Base-by-base conservation (phyloP, 108 stramenopile species). In the Craspedostauros australis region DNA sequence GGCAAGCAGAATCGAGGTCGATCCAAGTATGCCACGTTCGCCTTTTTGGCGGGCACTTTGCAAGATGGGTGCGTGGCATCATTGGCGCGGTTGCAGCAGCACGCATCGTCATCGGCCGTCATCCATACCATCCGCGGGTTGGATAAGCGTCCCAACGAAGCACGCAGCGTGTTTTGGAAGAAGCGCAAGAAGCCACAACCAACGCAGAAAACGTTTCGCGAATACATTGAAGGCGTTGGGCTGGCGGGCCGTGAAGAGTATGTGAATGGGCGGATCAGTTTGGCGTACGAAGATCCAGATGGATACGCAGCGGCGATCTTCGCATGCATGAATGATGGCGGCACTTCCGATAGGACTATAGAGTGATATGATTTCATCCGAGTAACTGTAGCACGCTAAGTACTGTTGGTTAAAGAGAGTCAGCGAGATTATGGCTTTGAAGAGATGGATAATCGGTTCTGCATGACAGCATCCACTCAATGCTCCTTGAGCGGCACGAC, bases 111-210 rank as follows among this genome's bases (percentile, higher is more conserved):
- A 3, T 23, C 22, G 1, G 50, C 68, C 8, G 31, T 39, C 12
- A 57, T 80, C 19, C 63, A 74, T 65, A 54, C 77, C 30, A 80
- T 80, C 26, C 52, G 67, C 26, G 79, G 79, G 8, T 29, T 30
- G 4, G 79, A 77, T 56, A 48, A 19, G 18, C 64, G 75, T 28
- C 41, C 44, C 33, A 74, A 70, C 37, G 49, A 46, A 12, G 72
- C 79, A n/a, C 59, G 39, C 46, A 80, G 79, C 34, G 76, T 69
- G 68, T 80, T 80, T 48, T 80, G 79, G 79, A 54, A 72, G 22
- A 52, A 60, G 38, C 39, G 29, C 0, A 34, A 15, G 8, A 39
- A 41, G 32, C 11, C 1, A 29, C 24, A n/a, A 32, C 28, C 16
- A 45, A 46, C 57, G 27, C 22, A 28, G 11, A 28, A 54, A 24